phyloP scores from a whole-genome alignment of 2,329 filamentous ascomycete genomes.

The Apiospora sp. region DNA sequence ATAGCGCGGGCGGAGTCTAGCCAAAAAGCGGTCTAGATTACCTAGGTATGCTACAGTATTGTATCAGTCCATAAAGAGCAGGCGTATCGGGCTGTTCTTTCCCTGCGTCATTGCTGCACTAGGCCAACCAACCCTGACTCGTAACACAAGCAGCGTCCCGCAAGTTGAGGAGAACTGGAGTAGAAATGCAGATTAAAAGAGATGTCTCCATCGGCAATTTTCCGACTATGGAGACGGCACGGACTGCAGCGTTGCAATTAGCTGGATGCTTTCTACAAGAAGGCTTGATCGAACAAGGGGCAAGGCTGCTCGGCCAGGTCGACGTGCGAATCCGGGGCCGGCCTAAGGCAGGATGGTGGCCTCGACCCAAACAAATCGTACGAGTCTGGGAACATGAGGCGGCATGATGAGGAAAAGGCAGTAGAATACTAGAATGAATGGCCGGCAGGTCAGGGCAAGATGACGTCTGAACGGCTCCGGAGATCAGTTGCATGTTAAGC shows the following conservation, averaged over 20 bases:
- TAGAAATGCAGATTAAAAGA: constrained; percentile 9
- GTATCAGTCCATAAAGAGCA: constrained; percentile 2
- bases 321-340: constrained; percentile 1
- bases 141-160: constrained; percentile 5
- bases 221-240: constrained; percentile 16
- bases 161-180: constrained; percentile 8
- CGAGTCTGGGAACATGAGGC: constrained; percentile 2
- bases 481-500: not conserved
- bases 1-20: constrained; percentile 14
- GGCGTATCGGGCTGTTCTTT: not conserved
- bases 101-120: constrained; percentile 19
- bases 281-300: not conserved
- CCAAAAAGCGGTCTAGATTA: constrained; percentile 15
- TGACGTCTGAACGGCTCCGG: not conserved
- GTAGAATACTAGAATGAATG: not conserved
- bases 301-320: not conserved
- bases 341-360: not conserved
- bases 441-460: not conserved
- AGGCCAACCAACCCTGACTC: constrained; percentile 1
- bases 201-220: constrained; percentile 19
- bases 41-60: not conserved
- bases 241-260: constrained; percentile 2
- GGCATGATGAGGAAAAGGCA: not conserved
- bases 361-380: constrained; percentile 2
- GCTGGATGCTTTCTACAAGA: not conserved